Evolutionary conservation across 495 filamentous ascomycete species (phyloP).

Genomic region (Cercophora scortea): DNA sequence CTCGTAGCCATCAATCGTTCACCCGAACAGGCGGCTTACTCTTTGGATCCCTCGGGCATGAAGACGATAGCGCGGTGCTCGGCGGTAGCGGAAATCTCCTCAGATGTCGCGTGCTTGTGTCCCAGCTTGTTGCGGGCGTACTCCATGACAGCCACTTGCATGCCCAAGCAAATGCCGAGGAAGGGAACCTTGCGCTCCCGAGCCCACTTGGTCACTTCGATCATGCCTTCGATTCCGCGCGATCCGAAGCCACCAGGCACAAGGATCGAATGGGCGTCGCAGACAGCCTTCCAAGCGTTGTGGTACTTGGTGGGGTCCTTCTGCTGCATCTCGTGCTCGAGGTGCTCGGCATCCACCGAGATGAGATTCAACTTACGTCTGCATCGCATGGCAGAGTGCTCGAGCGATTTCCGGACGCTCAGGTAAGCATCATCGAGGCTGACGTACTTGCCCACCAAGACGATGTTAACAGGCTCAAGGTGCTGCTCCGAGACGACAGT

Average conservation of each 20-base stretch:
- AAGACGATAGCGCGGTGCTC: constrained; percentile 64
- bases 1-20: constrained; percentile 7
- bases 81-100: constrained; percentile 54
- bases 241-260: constrained; percentile 80
- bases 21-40: neutral
- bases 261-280: constrained; percentile 22
- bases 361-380: constrained; percentile 68
- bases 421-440: constrained; percentile 73
- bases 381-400: constrained; percentile 87
- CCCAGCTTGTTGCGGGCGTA: constrained; percentile 67
- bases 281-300: constrained; percentile 77
- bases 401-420: constrained; percentile 72
- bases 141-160: constrained; percentile 93
- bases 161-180: constrained; percentile 88
- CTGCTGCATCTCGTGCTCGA: constrained; percentile 55
- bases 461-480: constrained; percentile 68
- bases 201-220: constrained; percentile 73
- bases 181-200: constrained; percentile 73
- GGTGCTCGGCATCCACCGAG: constrained; percentile 76
- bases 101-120: constrained; percentile 51
- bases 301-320: constrained; percentile 66
- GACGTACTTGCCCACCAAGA: constrained; percentile 87
- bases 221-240: constrained; percentile 83
- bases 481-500: constrained; percentile 39
- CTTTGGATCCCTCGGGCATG: constrained; percentile 66